Evolutionary conservation across 805 yeast species (phyloP), one percentile per base, ranked within the genome.

Genomic region (Ogataea angusta): DNA sequence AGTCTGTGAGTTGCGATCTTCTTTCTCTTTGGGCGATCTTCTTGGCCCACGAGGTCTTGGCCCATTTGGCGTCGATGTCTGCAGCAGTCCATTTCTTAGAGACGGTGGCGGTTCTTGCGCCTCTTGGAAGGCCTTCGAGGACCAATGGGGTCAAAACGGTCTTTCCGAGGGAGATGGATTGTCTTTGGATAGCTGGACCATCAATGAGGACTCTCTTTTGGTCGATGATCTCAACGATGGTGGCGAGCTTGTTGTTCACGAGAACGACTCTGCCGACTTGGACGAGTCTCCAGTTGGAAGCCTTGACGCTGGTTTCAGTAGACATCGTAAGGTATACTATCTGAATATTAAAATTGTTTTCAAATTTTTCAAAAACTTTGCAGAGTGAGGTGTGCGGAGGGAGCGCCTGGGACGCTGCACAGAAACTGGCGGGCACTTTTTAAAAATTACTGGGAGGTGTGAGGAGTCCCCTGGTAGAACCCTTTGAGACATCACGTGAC

Each of bases 261-360:
- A 91, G 84, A 72, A 90, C 96, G 70, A 93, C 86, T 80, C 99
- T 96, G 73, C 99, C 99, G 69, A 90, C 86, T 82, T 91, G 96
- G 72, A 93, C 99, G 69, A 80, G 82, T 86, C 96, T 88, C 98
- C 98, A 93, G 91, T 86, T 86, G 72, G 95, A 78, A 71, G 95
- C 86, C 79, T 87, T 85, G 73, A 93, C 93, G 70, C 52, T 51
- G 45, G 64, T 45, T 55, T 58, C 60, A 42, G 52, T 43, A 51
- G 86, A 79, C 86, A 80, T 78, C 42, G 38, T 43, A 30, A 31
- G 27, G 29, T 38, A 33, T 33, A 33, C 19, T 38, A 27, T 33
- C 37, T 38, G 41, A 38, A 38, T 31, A 33, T 33, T 33, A 33
- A 38, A 31, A 25, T 31, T 44, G 51, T 43, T 41, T 47, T 43